Percentiles rank a stretch among this genome's conserved stretches.
Evolutionary conservation across 202 grass and related monocot genomes (phyloP).

Genomic region (Zoysia matrella): DNA sequence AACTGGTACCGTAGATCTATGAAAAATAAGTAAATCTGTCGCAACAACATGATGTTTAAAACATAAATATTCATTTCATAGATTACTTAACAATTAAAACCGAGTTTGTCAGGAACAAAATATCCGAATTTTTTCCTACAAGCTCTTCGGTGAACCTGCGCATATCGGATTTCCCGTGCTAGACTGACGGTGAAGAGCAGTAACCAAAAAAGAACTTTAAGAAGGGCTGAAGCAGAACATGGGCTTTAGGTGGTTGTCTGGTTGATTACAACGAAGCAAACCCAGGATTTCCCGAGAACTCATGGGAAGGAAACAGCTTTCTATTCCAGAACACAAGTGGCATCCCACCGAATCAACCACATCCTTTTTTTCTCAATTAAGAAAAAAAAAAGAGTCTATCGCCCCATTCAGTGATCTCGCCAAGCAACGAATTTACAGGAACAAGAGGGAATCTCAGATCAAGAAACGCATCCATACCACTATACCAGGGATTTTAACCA

Average conservation of each 20-base stretch:
- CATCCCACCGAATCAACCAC: neutral
- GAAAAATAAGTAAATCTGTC: conserved; percentile 25
- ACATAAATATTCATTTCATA: neutral
- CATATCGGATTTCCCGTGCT: neutral
- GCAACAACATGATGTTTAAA: neutral
- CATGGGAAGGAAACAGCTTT: neutral
- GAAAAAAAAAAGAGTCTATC: neutral
- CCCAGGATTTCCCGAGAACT: neutral
- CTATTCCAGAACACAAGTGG: neutral
- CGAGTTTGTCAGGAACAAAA: neutral
- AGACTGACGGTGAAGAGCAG: neutral
- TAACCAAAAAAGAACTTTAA: neutral
- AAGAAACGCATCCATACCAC: conserved; percentile 34
- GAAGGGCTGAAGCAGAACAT: neutral
- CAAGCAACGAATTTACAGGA: neutral
- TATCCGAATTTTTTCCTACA: neutral
- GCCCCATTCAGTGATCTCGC: neutral
- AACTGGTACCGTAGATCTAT: neutral
- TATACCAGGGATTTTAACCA: neutral
- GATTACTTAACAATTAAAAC: too few species aligned
- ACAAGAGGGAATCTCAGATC: neutral
- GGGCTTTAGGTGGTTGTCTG: neutral
- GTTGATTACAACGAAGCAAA: neutral
- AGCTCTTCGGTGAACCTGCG: neutral
- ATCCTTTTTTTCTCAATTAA: neutral